These are phyloP conservation scores for Beverwykella pulmonaria DNA, from an alignment of 495 filamentous ascomycete genomes.

Conservation along the genomic window DNA sequence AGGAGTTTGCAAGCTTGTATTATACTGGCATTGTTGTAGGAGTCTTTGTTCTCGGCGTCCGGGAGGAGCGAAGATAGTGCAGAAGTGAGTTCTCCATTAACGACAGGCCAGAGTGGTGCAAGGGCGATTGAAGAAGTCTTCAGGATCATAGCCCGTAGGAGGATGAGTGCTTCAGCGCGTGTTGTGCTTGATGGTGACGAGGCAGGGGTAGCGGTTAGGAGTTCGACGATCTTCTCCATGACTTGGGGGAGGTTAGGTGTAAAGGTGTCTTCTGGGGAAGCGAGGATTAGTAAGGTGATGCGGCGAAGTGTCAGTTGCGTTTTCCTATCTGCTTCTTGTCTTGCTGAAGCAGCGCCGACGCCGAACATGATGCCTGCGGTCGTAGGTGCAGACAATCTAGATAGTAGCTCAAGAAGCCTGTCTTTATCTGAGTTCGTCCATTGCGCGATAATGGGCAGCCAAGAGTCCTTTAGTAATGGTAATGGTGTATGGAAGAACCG, in stretches of 20 bases:
- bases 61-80: constrained; percentile 77
- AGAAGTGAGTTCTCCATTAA: constrained; percentile 83
- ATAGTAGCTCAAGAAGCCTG: constrained; percentile 76
- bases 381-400: constrained; percentile 77
- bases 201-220: constrained; percentile 80
- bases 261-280: constrained; percentile 74
- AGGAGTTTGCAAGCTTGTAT: constrained; percentile 92
- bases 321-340: constrained; percentile 89
- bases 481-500: constrained; percentile 75
- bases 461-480: constrained; percentile 66
- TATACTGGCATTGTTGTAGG: constrained; percentile 71
- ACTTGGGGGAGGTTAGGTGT: constrained; percentile 71
- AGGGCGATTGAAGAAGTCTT: constrained; percentile 76
- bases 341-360: constrained; percentile 91
- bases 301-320: constrained; percentile 89
- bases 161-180: constrained; percentile 84
- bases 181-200: constrained; percentile 92
- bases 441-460: constrained; percentile 82
- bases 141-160: constrained; percentile 78
- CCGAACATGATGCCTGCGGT: constrained; percentile 98
- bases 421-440: constrained; percentile 87
- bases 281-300: constrained; percentile 74
- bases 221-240: constrained; percentile 82
- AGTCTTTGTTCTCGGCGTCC: constrained; percentile 66
- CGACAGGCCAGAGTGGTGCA: constrained; percentile 81